These are phyloP conservation scores for Pachysandra terminalis DNA, from an alignment of 164 flowering plant species.

Conservation along the genomic window DNA sequence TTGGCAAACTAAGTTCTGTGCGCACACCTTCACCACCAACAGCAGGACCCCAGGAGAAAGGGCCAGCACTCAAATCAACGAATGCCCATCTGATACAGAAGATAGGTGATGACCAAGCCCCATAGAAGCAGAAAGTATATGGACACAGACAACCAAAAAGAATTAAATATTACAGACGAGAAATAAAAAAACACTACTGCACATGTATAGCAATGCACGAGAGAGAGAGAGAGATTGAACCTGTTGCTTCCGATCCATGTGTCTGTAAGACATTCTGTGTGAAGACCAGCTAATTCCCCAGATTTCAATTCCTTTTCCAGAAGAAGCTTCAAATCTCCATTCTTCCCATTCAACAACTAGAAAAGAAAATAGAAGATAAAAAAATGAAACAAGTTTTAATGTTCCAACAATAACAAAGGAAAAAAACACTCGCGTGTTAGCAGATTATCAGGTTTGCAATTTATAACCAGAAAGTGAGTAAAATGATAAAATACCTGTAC, in stretches of 20 bases:
- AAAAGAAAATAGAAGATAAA: constrained; percentile 5
- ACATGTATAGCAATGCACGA: background rate
- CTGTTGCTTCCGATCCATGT: constrained; percentile 90
- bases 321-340: constrained; percentile 62
- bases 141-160: background rate
- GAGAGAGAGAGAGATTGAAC: constrained; percentile 34
- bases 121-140: background rate
- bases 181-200: background rate
- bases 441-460: background rate
- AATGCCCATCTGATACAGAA: constrained; percentile 80
- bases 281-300: constrained; percentile 66
- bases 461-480: background rate
- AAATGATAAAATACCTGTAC: constrained; percentile 44
- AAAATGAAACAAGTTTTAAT: background rate
- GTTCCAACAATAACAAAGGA: too few relatives aligned
- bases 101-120: constrained; percentile 5
- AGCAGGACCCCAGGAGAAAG: constrained; percentile 99
- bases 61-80: constrained; percentile 95
- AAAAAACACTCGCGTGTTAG: background rate
- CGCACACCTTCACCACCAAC: constrained; percentile 99
- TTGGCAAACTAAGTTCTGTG: constrained; percentile 83
- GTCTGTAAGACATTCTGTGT: constrained; percentile 90
- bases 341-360: constrained; percentile 70
- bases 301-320: constrained; percentile 62
- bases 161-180: background rate